phyloP scores from a whole-genome alignment of 129 eudicot genomes.

The Helichrysum umbraculigerum region DNA sequence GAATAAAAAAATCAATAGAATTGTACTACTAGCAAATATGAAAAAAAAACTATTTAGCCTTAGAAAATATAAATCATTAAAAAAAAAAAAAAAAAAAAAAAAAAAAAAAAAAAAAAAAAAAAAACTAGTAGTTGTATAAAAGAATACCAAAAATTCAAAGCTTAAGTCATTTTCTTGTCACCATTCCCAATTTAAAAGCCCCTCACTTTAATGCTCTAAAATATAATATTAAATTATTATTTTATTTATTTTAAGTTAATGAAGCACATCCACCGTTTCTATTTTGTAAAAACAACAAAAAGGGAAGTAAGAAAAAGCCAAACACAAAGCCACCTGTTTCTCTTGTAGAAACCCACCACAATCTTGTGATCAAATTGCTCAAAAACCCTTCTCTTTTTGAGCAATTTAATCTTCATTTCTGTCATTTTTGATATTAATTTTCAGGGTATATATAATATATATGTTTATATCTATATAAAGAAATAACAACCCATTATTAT shows the following conservation, averaged over 20 bases:
- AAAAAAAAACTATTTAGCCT: background rate
- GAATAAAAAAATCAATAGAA: background rate
- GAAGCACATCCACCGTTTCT: slow-evolving; percentile 32
- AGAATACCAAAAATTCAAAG: slow-evolving; percentile 48
- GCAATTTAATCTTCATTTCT: slow-evolving; percentile 35
- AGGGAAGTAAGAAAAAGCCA: slow-evolving; percentile 42
- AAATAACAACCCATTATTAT: slow-evolving; percentile 21
- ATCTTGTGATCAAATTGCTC: slow-evolving; percentile 44
- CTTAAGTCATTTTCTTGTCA: slow-evolving; percentile 42
- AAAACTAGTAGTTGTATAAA: slow-evolving; percentile 29
- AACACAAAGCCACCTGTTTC: slow-evolving; percentile 60
- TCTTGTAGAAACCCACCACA: slow-evolving; percentile 55
- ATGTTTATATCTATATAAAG: slow-evolving; percentile 20
- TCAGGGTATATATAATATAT: slow-evolving; percentile 32
- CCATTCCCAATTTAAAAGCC: slow-evolving; percentile 36
- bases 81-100: no score
- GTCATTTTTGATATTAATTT: slow-evolving; percentile 26
- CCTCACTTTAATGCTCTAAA: slow-evolving; percentile 41
- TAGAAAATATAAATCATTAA: no score
- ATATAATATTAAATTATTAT: slow-evolving; percentile 2
- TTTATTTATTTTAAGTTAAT: background rate
- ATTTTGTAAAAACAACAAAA: slow-evolving; percentile 35
- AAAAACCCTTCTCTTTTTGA: slow-evolving; percentile 36
- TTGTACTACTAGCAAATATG: slow-evolving; percentile 7
- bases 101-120: no score